Evolutionary conservation across 768 basidiomycete species (phyloP), one percentile per base, ranked within the genome.

Genomic region (Terana coerulea): DNA sequence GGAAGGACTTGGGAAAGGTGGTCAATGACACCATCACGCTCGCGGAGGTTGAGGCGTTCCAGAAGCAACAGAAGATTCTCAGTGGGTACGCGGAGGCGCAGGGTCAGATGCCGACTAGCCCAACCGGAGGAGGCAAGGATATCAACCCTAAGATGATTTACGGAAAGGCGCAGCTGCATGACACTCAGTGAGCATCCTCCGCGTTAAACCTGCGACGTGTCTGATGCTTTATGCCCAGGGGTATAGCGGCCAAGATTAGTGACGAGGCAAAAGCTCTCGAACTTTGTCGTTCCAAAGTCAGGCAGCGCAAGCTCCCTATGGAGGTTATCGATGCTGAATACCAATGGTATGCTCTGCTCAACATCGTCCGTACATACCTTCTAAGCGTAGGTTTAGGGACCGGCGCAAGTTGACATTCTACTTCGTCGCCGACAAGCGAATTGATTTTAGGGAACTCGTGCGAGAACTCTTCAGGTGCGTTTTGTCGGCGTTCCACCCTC

Each of bases 281-380:
- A 61, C 73, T 98, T 49, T 97, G 95, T 60, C 84, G 92, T 68
- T 89, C 76, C 54, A 98, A 98, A 68, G 95, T 97, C 12, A 76
- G 85, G 47, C 91, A 93, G 67, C 90, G 95, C 73, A 93, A 93
- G 65, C 72, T 98, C 64, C 94, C 94, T 15, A 99, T 99, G 95
- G 92, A 98, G 69, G 94, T 99, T 52, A 85, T 97, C 43, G 95
- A 98, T 68, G 95, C 95, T 28, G 95, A 98, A 70, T 99, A 95
- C 72, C 95, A 99, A 65, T 98, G 94, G 94, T 94, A 51, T 72
- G 39, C n/a, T n/a, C n/a, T n/a, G n/a, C n/a, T 50, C 14, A 10
- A 26, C 10, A 36, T 19, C n/a, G n/a, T n/a, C n/a, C n/a, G n/a
- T n/a, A n/a, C n/a, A n/a, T n/a, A n/a, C n/a, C n/a, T n/a, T n/a